Base-by-base conservation (phyloP, 805 yeast genomes). In the Saturnispora besseyi region DNA sequence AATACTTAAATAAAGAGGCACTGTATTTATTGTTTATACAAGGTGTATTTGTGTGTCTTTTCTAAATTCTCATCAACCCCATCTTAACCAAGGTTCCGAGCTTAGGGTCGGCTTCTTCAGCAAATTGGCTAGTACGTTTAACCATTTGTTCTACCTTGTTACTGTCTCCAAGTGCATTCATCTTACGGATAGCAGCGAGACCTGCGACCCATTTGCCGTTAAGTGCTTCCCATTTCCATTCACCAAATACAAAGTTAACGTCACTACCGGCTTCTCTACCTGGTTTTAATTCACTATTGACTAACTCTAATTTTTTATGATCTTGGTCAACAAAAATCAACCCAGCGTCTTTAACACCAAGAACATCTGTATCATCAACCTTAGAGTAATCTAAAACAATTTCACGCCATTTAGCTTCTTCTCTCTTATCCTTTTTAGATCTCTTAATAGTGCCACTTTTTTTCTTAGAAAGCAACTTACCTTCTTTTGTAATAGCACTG, bases 401-500 rank as follows among this genome's bases (percentile, higher is more conserved):
- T 30, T 77, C 82, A 54, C 74, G 72, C 55, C 77, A 76, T 62
- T 78, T 80, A 44, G 68, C 61, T 48, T 78, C 78, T 43, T 73
- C 79, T 62, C 79, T 80, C 66, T 81, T 82, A 44, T 72, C 71
- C 57, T 78, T 78, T 60, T 78, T 81, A 48, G 71, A 70, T 56
- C 51, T 62, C 54, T 60, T 67, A 50, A 47, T 6, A 6, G 34
- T 24, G 15, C 50, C 50, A 8, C 34, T 32, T 24, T 41, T 10
- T n/a, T 33, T 47, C 36, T 47, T 47, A 2, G 36, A 26, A 4
- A 47, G 22, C 4, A n/a, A 29, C 21, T 47, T 47, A 5, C 50
- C 50, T n/a, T 47, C 41, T 13, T 36, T 47, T 7, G 50, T 32
- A 28, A 12, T 22, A 4, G 50, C 29, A 18, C 41, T 15, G 18